Evolutionary conservation across 2,329 filamentous ascomycete genomes (phyloP).

Genomic region (Endothia cerciana): DNA sequence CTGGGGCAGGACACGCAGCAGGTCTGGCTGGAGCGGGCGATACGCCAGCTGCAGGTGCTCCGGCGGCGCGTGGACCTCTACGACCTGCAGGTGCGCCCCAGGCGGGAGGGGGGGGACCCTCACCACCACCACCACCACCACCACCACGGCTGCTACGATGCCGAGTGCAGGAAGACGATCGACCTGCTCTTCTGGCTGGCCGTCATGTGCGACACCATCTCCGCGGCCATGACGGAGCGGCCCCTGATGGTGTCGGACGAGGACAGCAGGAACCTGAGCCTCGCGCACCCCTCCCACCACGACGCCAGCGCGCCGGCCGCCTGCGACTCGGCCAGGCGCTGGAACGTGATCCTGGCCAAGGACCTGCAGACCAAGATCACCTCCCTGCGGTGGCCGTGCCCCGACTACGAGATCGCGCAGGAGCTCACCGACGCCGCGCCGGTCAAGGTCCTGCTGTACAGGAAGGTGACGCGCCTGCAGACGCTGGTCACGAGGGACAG

Average conservation of each 20-base stretch:
- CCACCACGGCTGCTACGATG: constrained; percentile 15
- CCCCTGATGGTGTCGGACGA: constrained; percentile 45
- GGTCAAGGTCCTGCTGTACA: constrained; percentile 62
- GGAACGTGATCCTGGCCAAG: constrained; percentile 25
- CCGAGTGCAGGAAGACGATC: constrained; percentile 47
- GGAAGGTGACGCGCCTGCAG: constrained; percentile 59
- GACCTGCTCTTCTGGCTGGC: constrained; percentile 59
- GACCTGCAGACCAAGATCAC: constrained; percentile 23
- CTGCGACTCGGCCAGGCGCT: constrained; percentile 11
- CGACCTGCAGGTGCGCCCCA: constrained; percentile 12
- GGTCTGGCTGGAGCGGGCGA: constrained; percentile 25
- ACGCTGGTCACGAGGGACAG: constrained; percentile 41
- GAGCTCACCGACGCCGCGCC: constrained; percentile 57
- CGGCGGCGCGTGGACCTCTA: constrained; percentile 22
- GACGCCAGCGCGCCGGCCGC: neutral
- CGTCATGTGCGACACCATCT: constrained; percentile 29
- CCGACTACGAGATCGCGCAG: constrained; percentile 54
- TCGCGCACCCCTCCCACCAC: constrained; percentile 27
- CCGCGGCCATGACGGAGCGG: constrained; percentile 48
- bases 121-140: neutral
- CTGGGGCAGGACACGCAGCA: constrained; percentile 23
- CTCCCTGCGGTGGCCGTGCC: constrained; percentile 55
- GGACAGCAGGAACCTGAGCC: constrained; percentile 36
- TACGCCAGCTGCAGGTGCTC: constrained; percentile 21
- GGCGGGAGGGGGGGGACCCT: neutral